Evolutionary conservation across 2,329 filamentous ascomycete genomes (phyloP).

Genomic region (Paradendryphiella salina): DNA sequence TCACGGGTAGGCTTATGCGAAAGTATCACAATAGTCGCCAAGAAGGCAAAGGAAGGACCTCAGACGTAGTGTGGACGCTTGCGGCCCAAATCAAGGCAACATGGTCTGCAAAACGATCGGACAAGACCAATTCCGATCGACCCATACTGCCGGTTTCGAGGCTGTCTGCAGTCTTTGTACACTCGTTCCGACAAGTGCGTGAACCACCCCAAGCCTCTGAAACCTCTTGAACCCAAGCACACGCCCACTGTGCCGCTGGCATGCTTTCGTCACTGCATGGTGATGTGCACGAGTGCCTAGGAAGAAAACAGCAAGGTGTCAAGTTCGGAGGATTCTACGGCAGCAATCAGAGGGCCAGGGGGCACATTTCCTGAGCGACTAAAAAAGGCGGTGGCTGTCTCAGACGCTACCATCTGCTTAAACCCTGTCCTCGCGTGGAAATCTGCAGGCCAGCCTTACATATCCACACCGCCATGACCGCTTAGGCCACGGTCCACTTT

Average conservation of each 20-base stretch:
- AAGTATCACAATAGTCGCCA: constrained; percentile 18
- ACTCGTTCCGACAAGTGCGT: constrained; percentile 8
- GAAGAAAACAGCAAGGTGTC: constrained; percentile 20
- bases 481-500: constrained; percentile 13
- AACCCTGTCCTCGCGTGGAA: constrained; percentile 47
- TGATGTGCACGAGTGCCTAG: constrained; percentile 15
- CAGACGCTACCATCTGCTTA: constrained; percentile 29
- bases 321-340: constrained; percentile 35
- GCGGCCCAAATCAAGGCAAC: constrained; percentile 16
- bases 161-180: constrained; percentile 4
- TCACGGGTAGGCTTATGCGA: constrained; percentile 22
- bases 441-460: constrained; percentile 45
- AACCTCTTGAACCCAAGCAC: constrained; percentile 24
- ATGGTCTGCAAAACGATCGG: constrained; percentile 25
- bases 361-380: constrained; percentile 37
- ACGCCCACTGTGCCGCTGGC: constrained; percentile 12
- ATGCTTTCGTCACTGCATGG: constrained; percentile 13
- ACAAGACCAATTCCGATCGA: constrained; percentile 22
- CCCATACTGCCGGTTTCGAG: constrained; percentile 8
- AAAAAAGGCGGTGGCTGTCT: constrained; percentile 43
- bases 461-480: constrained; percentile 37
- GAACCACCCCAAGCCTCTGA: constrained; percentile 15
- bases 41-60: constrained; percentile 7
- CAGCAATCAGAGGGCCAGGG: constrained; percentile 32
- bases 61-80: constrained; percentile 14